Base-by-base conservation (phyloP, 2,329 filamentous ascomycete species). In the Paradendryphiella salina region DNA sequence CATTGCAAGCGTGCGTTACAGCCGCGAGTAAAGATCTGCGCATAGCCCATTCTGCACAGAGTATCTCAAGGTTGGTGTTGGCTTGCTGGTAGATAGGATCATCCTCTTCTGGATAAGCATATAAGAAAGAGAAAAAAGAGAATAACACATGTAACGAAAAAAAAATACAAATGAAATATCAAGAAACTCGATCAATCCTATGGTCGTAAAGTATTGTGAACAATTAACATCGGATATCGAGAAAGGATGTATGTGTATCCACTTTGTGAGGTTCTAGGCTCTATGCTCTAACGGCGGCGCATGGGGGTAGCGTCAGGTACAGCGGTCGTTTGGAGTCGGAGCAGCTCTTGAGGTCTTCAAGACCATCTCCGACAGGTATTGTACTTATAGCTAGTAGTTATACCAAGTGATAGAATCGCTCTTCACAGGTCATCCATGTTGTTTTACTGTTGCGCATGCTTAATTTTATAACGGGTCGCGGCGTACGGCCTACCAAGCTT, bases 101-200 rank as follows among this genome's bases (percentile, higher is more conserved):
- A 28, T 39, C 33, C 50, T 29, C 8, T 23, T 29, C 35, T 10
- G 31, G 45, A 50, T 41, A 45, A 36, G 34, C 43, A 40, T 13
- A 13, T 36, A 36, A 36, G 15, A 50, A 33, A 50, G 51, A 56
- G 43, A 52, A 14, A 10, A 50, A 32, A 35, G 13, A 40, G 46
- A 33, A 53, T 57, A 49, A 60, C 54, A 32, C 46, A 54, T 60
- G 49, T 58, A 62, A 31, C 21, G 29, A 56, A 35, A 50, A 49
- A 34, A 56, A 55, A 37, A 56, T 54, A 37, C 20, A 38, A 49
- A 59, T 56, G 32, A 46, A 59, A 15, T n/a, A 46, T 32, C 8
- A 21, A 23, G 28, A 42, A 47, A 14, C 37, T 14, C 4, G 9
- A 15, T 0, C 1, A n/a, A 13, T 28, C 26, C 8, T 18, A 10